phyloP scores from a whole-genome alignment of 495 filamentous ascomycete genomes.

The Neurospora discreta region DNA sequence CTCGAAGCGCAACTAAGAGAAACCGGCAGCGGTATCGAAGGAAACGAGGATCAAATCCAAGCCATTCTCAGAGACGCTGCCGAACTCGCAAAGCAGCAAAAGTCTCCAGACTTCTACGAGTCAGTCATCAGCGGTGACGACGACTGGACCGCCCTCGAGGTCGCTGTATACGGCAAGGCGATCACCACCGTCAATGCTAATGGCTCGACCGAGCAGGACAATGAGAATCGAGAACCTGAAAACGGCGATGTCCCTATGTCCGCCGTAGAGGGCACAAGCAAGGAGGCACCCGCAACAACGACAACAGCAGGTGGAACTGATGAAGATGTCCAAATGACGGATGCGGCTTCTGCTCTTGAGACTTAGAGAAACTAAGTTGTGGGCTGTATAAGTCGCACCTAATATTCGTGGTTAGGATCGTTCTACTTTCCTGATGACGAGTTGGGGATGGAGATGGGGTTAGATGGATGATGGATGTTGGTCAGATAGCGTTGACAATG shows the following conservation, averaged over 20 bases:
- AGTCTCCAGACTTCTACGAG: constrained; percentile 51
- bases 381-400: not conserved
- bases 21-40: constrained; percentile 25
- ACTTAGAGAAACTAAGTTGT: not conserved
- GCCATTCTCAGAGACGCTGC: constrained; percentile 50
- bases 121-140: constrained; percentile 62
- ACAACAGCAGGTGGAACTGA: not conserved
- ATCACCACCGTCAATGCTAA: not conserved
- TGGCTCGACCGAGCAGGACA: not conserved
- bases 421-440: not conserved
- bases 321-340: not conserved
- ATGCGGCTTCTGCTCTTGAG: not conserved
- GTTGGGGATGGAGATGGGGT: not conserved
- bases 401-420: not conserved
- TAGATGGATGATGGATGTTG: not conserved
- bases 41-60: constrained; percentile 52
- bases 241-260: not conserved
- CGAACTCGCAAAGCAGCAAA: constrained; percentile 54
- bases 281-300: not conserved
- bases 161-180: not conserved
- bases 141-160: constrained; percentile 31
- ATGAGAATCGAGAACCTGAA: not conserved
- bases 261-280: not conserved
- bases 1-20: constrained; percentile 50
- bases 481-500: not conserved